Evolutionary conservation across 371 early-diverging fungal genomes (phyloP).

Genomic region (Capniomyces stellatus): DNA sequence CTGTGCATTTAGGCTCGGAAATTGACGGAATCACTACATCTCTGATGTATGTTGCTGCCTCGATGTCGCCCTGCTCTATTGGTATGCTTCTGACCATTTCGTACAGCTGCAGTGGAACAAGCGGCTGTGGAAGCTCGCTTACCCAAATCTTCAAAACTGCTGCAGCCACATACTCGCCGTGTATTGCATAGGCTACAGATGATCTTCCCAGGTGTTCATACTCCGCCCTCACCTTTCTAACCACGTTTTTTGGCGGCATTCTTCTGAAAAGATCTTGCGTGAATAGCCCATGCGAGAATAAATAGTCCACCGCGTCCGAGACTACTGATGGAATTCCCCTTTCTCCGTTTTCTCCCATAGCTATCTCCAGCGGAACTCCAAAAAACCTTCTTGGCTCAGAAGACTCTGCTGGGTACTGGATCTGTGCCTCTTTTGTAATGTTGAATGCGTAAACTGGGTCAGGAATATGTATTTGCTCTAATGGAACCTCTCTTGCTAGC

Average conservation of each 20-base stretch:
- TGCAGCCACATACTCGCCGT: constrained; percentile 71
- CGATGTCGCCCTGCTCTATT: constrained; percentile 12
- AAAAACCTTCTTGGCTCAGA: constrained; percentile 24
- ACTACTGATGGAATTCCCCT: constrained; percentile 45
- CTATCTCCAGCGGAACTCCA: constrained; percentile 35
- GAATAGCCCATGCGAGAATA: constrained; percentile 39
- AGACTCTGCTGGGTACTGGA: constrained; percentile 9
- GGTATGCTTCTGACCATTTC: constrained; percentile 19
- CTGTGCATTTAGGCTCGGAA: constrained; percentile 26
- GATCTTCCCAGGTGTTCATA: constrained; percentile 40
- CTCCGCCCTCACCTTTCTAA: constrained; percentile 41
- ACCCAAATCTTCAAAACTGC: constrained; percentile 71
- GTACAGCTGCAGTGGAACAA: constrained; percentile 34
- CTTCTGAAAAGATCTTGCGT: constrained; percentile 79
- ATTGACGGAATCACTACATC: constrained; percentile 33
- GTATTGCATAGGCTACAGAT: constrained; percentile 25
- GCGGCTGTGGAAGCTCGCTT: constrained; percentile 66
- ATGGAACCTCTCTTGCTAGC: constrained; percentile 42
- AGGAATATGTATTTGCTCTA: constrained; percentile 59
- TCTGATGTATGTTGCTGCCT: constrained; percentile 26
- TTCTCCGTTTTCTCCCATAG: constrained; percentile 40
- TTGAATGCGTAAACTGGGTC: constrained; percentile 51
- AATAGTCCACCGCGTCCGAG: constrained; percentile 36
- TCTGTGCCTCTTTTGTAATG: constrained; percentile 20
- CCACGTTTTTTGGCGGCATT: constrained; percentile 42